Evolutionary conservation across 2,329 filamentous ascomycete genomes (phyloP).

Genomic region (Verticillium longisporum): DNA sequence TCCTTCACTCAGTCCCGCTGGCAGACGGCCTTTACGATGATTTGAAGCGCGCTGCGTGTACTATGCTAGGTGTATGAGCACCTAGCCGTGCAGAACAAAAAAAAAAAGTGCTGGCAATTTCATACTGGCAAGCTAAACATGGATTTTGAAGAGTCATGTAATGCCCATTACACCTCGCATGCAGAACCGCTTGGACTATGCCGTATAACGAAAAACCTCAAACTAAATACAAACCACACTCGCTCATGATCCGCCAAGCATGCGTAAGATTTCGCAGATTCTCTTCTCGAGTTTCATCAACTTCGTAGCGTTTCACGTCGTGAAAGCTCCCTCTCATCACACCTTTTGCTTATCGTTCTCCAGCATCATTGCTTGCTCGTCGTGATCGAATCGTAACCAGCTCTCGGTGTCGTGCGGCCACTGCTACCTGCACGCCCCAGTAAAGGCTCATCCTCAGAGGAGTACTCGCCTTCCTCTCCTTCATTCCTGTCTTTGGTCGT

Average conservation of each 20-base stretch:
- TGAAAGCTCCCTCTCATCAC: not conserved
- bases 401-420: not conserved
- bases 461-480: not conserved
- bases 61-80: too few species aligned
- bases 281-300: not conserved
- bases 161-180: not conserved
- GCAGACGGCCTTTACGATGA: too few species aligned
- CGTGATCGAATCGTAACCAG: not conserved
- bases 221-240: not conserved
- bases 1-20: too few species aligned
- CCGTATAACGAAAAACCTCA: not conserved
- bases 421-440: not conserved
- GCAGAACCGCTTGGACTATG: not conserved
- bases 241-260: not conserved
- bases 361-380: not conserved
- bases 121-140: not conserved
- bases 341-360: not conserved
- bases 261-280: not conserved
- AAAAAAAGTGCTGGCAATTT: not conserved
- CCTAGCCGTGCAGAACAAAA: too few species aligned
- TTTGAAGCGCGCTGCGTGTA: too few species aligned
- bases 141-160: not conserved
- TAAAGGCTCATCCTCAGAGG: not conserved
- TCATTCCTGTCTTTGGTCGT: slow-evolving; percentile 1
- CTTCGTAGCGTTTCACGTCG: not conserved